phyloP scores from a whole-genome alignment of 2,329 filamentous ascomycete genomes.

The Arthrobotrys megalospora region DNA sequence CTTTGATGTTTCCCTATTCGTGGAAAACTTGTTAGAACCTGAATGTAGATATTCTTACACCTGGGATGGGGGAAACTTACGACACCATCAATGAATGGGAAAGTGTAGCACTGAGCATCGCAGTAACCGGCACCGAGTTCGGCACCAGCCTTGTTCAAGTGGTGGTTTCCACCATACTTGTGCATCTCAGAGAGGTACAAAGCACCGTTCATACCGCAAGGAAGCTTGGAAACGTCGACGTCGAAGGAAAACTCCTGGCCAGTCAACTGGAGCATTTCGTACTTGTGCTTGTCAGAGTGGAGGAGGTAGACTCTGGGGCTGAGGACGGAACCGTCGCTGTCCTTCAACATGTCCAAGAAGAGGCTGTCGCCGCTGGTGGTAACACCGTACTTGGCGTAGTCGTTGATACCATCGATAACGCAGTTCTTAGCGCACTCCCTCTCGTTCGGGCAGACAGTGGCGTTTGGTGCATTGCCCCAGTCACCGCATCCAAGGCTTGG shows the following conservation, averaged over 20 bases:
- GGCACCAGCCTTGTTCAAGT: constrained; percentile 66
- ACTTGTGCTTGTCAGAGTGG: constrained; percentile 68
- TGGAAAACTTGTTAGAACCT: constrained; percentile 2
- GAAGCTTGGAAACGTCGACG: constrained; percentile 68
- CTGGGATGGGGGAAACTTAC: constrained; percentile 63
- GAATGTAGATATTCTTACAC: neutral
- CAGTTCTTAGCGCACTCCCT: constrained; percentile 73
- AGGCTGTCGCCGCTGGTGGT: constrained; percentile 67
- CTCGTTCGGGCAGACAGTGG: constrained; percentile 70
- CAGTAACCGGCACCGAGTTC: constrained; percentile 68
- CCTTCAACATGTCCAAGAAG: constrained; percentile 65
- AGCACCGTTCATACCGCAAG: constrained; percentile 68
- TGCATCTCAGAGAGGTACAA: constrained; percentile 68
- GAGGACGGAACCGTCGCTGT: constrained; percentile 64
- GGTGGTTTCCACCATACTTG: constrained; percentile 65
- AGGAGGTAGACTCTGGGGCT: constrained; percentile 70
- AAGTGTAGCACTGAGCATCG: constrained; percentile 67
- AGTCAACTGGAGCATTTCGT: constrained; percentile 69
- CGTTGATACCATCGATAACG: constrained; percentile 72
- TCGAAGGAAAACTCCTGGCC: constrained; percentile 70
- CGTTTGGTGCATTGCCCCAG: constrained; percentile 67
- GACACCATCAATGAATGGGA: constrained; percentile 67
- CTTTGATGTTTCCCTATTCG: constrained; percentile 66
- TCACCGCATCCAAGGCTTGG: constrained; percentile 66
- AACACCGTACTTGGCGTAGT: constrained; percentile 71